phyloP scores from a whole-genome alignment of 2,329 filamentous ascomycete genomes.

The Ascochyta clinopodiicola region DNA sequence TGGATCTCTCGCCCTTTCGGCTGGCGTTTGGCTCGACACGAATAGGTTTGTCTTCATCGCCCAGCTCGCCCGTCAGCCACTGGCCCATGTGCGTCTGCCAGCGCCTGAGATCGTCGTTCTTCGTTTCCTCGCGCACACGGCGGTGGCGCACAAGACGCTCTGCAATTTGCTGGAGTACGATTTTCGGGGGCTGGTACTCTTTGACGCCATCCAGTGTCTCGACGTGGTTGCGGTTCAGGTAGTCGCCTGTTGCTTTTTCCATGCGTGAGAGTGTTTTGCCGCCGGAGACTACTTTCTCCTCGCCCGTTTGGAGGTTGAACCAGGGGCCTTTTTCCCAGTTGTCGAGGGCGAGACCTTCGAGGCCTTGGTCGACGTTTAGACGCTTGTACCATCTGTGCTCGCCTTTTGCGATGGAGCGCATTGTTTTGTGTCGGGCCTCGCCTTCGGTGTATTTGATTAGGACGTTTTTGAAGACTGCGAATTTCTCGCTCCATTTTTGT shows the following conservation, averaged over 20 bases:
- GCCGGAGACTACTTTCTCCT: slow-evolving; percentile 46
- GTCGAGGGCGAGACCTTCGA: slow-evolving; percentile 56
- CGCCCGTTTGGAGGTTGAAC: slow-evolving; percentile 41
- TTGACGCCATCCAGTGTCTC: slow-evolving; percentile 48
- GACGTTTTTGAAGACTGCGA: slow-evolving; percentile 57
- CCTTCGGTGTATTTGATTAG: slow-evolving; percentile 61
- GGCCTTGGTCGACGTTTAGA: slow-evolving; percentile 54
- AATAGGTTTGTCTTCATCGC: slow-evolving; percentile 34
- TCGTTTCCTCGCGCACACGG: slow-evolving; percentile 50
- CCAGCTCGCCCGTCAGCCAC: slow-evolving; percentile 45
- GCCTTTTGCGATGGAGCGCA: slow-evolving; percentile 55
- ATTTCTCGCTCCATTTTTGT: slow-evolving; percentile 56
- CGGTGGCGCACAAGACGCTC: slow-evolving; percentile 57
- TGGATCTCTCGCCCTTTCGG: slow-evolving; percentile 1
- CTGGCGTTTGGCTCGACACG: neutral
- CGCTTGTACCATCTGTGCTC: slow-evolving; percentile 60
- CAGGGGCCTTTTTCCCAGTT: slow-evolving; percentile 55
- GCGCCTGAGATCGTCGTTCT: slow-evolving; percentile 38
- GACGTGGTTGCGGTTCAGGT: slow-evolving; percentile 46
- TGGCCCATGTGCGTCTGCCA: slow-evolving; percentile 51
- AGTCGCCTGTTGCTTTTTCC: slow-evolving; percentile 52
- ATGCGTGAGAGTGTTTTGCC: slow-evolving; percentile 54
- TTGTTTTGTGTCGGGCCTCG: slow-evolving; percentile 56
- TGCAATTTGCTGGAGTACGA: slow-evolving; percentile 55
- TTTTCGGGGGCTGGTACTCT: slow-evolving; percentile 54